phyloP scores from a whole-genome alignment of 1,139 yeast genomes.

The Hyphopichia wangnamkhiaoensis region DNA sequence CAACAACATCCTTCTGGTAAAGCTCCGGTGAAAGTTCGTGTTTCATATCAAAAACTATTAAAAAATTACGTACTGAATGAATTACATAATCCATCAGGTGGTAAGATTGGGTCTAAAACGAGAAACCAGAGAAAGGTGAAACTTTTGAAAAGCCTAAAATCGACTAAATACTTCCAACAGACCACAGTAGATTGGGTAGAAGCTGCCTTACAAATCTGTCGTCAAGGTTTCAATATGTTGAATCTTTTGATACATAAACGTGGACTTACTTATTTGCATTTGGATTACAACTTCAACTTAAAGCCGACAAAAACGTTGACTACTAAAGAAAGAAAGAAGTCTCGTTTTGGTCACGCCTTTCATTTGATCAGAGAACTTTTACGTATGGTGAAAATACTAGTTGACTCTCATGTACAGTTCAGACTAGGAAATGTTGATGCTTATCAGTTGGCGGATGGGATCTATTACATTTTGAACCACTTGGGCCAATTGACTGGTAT shows the following conservation, averaged over 20 bases:
- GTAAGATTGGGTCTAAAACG: conserved; percentile 33
- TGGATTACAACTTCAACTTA: conserved; percentile 92
- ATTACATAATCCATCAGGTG: conserved; percentile 45
- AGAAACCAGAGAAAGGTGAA: conserved; percentile 50
- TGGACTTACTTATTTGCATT: conserved; percentile 88
- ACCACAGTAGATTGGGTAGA: conserved; percentile 98
- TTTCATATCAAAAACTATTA: conserved; percentile 84
- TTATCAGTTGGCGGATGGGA: conserved; percentile 91
- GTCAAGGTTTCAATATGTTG: conserved; percentile 93
- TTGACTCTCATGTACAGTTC: conserved; percentile 91
- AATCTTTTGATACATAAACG: conserved; percentile 86
- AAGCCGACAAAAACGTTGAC: conserved; percentile 96
- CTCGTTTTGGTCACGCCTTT: conserved; percentile 95
- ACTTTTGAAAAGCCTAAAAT: conserved; percentile 65
- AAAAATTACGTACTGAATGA: conserved; percentile 76
- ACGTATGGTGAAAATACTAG: conserved; percentile 77
- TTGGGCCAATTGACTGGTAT: conserved; percentile 96
- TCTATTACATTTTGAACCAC: conserved; percentile 87
- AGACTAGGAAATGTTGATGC: conserved; percentile 91
- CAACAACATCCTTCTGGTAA: conserved; percentile 62
- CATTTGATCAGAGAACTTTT: conserved; percentile 89
- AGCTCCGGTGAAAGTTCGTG: conserved; percentile 72
- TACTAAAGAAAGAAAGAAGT: conserved; percentile 93
- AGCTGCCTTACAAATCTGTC: conserved; percentile 91
- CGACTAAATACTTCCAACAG: conserved; percentile 86